Conservation (phyloP, 108 stramenopile genomes). For the Stephanodiscus triporus region DNA sequence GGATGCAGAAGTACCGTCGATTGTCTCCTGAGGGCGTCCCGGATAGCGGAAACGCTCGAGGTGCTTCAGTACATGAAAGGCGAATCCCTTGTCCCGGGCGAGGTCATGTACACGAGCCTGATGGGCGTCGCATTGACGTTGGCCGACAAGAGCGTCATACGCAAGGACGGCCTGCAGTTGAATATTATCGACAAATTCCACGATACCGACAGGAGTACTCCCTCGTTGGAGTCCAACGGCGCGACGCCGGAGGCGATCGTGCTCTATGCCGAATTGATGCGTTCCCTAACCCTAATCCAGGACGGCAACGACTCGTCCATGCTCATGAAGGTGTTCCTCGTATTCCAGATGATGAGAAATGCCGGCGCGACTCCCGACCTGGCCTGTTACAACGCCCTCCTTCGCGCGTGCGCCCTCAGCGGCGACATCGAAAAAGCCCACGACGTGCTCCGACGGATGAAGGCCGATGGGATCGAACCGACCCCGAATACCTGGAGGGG, state of each 20-base stretch:
- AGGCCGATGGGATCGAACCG: conserved; percentile 58
- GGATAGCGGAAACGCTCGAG: conserved; percentile 64
- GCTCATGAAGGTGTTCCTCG: conserved; percentile 72
- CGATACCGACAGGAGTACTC: neutral
- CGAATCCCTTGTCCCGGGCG: conserved; percentile 65
- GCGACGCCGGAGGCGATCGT: conserved; percentile 63
- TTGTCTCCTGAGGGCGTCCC: conserved; percentile 56
- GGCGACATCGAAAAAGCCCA: conserved; percentile 68
- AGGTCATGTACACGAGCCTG: conserved; percentile 88
- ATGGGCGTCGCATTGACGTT: conserved; percentile 73
- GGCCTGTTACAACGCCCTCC: conserved; percentile 82
- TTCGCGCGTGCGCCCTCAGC: conserved; percentile 74
- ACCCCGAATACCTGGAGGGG: conserved; percentile 73
- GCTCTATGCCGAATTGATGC: conserved; percentile 82
- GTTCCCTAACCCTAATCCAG: conserved; percentile 28
- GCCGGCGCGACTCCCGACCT: conserved; percentile 73
- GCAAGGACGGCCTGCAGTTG: conserved; percentile 37
- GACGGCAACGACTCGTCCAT: conserved; percentile 35
- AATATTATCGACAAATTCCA: conserved; percentile 34
- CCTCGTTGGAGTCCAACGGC: conserved; percentile 1
- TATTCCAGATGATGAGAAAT: conserved; percentile 85
- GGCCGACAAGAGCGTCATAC: conserved; percentile 45
- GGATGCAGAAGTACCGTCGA: conserved; percentile 76
- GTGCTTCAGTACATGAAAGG: conserved; percentile 85
- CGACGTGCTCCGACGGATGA: conserved; percentile 63